Base-by-base conservation (phyloP, 1,284 basidiomycete species). In the Salmacisia buchloeana region DNA sequence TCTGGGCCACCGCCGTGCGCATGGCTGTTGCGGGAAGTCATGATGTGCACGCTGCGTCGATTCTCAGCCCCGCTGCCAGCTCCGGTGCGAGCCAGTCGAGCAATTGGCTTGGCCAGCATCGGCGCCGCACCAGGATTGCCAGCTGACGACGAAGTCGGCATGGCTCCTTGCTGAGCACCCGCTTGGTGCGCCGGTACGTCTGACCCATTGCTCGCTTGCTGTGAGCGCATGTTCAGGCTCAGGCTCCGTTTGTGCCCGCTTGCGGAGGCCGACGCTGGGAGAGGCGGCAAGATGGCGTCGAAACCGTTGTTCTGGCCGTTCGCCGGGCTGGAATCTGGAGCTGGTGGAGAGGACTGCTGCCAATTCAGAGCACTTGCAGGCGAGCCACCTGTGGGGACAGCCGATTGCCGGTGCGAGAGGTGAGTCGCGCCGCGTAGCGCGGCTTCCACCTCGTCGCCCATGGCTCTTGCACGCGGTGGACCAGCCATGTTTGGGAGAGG, bases 401-500 rank as follows among this genome's bases (percentile, higher is more conserved):
- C 27, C 21, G 49, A 23, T 5, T 4, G 39, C 49, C 29, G 29
- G 21, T 54, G 49, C 49, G 49, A 54, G 10, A 36, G 59, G 45
- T 35, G 21, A 12, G 35, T 34, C 27, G 36, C 29, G 2, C 49
- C 74, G 39, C 73, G 66, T 62, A 75, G 38, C 3, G 70, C 67
- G 0, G 65, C 67, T 58, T 78, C 76, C 58, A 79, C 67, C 61
- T 79, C 77, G 38, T 79, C 71, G 3, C 71, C 76, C 25, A 71
- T 71, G 52, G 77, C 76, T 3, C 76, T 66, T 0, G 77, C 67
- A 29, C 77, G 68, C 27, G 77, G 77, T 27, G 73, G 73, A 18
- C 77, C 77, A 33, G 72, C 66, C 77, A 79, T 79, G 39, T 68
- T 64, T 2, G 73, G 66, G 54, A 63, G 63, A 13, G 77, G 77